phyloP scores from a whole-genome alignment of 2,329 filamentous ascomycete genomes.

The Sporothrix pallida region DNA sequence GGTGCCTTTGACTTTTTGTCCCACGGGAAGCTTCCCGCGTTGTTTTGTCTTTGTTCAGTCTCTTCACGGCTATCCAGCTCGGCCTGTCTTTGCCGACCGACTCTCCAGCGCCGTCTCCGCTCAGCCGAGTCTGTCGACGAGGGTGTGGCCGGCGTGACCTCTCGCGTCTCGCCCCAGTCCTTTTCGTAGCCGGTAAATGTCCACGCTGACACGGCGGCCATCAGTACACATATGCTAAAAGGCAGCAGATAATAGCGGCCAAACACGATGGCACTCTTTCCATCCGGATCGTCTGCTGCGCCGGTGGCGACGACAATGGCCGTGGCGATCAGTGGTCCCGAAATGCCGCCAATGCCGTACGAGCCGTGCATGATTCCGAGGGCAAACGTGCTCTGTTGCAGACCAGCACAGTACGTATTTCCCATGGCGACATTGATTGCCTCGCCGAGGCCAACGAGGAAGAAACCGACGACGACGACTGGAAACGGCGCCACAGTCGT shows the following conservation, averaged over 20 bases:
- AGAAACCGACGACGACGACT: constrained; percentile 69
- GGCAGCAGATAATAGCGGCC: constrained; percentile 73
- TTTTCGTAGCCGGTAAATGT: constrained; percentile 73
- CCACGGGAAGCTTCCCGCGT: background rate
- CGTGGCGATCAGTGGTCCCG: constrained; percentile 77
- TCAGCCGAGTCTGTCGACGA: background rate
- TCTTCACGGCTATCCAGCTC: constrained; percentile 10
- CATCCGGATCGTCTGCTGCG: constrained; percentile 40
- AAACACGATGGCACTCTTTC: constrained; percentile 32
- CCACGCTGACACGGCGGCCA: constrained; percentile 66
- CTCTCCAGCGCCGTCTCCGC: constrained; percentile 13
- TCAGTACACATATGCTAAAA: constrained; percentile 62
- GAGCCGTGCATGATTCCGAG: constrained; percentile 70
- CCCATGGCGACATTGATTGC: constrained; percentile 62
- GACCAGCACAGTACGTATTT: constrained; percentile 55
- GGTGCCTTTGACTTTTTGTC: background rate
- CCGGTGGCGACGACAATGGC: constrained; percentile 66
- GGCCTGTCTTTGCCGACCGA: constrained; percentile 36
- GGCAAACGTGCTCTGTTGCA: constrained; percentile 57
- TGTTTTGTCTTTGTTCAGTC: background rate
- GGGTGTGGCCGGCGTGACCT: constrained; percentile 40
- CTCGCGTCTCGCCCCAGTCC: constrained; percentile 50
- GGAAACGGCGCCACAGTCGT: constrained; percentile 71
- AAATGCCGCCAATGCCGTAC: constrained; percentile 69
- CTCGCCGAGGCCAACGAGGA: constrained; percentile 67